Percentiles rank a stretch among this genome's conserved stretches.
Conservation (phyloP, 352 stramenopile species). For the Thraustochytrium sp. region DNA sequence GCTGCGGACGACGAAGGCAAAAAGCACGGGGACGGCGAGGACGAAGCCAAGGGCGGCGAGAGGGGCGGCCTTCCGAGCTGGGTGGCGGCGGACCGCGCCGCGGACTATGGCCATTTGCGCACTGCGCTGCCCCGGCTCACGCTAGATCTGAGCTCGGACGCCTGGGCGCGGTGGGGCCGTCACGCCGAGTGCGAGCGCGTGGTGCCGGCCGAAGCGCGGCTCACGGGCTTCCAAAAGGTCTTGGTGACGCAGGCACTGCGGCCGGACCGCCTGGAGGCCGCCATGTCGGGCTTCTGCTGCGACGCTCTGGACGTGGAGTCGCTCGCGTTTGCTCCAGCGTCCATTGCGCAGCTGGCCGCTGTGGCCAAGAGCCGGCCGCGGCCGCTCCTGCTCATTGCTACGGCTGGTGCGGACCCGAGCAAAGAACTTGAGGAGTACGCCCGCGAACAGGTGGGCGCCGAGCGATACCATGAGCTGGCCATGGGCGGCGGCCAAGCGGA, state of each 20-base stretch:
- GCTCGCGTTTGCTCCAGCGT: constrained; percentile 60
- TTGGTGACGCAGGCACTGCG: constrained; percentile 82
- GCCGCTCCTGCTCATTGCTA: constrained; percentile 82
- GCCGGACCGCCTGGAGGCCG: constrained; percentile 77
- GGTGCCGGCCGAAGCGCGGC: constrained; percentile 64
- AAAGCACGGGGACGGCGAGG: background rate
- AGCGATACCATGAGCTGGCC: constrained; percentile 82
- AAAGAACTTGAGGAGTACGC: constrained; percentile 87
- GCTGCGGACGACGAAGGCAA: constrained; percentile 32
- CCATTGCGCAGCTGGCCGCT: constrained; percentile 48
- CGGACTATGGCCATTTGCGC: constrained; percentile 68
- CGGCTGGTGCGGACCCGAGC: constrained; percentile 81
- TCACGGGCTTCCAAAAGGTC: constrained; percentile 82
- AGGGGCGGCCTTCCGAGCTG: constrained; percentile 50
- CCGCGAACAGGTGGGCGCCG: constrained; percentile 65
- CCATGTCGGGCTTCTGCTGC: constrained; percentile 79
- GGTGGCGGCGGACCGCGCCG: constrained; percentile 71
- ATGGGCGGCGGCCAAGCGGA: constrained; percentile 90
- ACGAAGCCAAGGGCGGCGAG: background rate
- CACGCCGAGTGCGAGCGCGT: constrained; percentile 75
- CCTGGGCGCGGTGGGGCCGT: constrained; percentile 82
- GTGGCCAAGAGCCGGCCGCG: constrained; percentile 16
- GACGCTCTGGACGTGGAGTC: constrained; percentile 74
- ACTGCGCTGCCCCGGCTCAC: constrained; percentile 65
- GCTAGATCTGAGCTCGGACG: constrained; percentile 63